Evolutionary conservation across 805 yeast species (phyloP).

Genomic region (Kazachstania martiniae): DNA sequence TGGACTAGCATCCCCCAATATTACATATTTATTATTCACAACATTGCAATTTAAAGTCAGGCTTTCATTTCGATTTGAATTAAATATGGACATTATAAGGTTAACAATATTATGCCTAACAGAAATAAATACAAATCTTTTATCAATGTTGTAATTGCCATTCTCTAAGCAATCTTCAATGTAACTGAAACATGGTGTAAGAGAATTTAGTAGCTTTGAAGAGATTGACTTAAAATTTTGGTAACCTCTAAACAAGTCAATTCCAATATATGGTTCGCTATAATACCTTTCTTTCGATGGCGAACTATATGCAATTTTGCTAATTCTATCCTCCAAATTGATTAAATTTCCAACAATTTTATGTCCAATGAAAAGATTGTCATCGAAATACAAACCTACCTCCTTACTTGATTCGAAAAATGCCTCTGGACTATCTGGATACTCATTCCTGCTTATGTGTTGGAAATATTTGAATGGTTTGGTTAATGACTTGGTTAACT

Average conservation of each 20-base stretch:
- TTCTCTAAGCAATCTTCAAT: slow-evolving; percentile 6
- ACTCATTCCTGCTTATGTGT: background rate
- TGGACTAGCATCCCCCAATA: too few relatives aligned
- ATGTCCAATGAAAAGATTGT: too few relatives aligned
- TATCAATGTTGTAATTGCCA: slow-evolving; percentile 2
- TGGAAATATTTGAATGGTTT: slow-evolving; percentile 1
- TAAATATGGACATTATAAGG: slow-evolving; percentile 17
- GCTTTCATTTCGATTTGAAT: too few relatives aligned
- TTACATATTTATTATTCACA: too few relatives aligned
- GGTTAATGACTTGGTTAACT: background rate
- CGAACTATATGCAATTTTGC: background rate
- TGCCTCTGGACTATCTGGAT: slow-evolving; percentile 6
- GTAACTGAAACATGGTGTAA: slow-evolving; percentile 15
- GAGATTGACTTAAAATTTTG: slow-evolving; percentile 15
- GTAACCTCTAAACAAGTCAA: slow-evolving; percentile 14
- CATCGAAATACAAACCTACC: slow-evolving; percentile 11
- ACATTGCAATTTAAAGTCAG: too few relatives aligned
- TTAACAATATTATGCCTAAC: slow-evolving; percentile 25
- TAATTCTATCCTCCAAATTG: slow-evolving; percentile 2
- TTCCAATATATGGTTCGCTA: slow-evolving; percentile 14
- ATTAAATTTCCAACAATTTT: too few relatives aligned
- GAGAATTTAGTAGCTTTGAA: slow-evolving; percentile 10
- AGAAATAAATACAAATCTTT: slow-evolving; percentile 15
- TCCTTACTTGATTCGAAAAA: slow-evolving; percentile 13
- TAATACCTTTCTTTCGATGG: slow-evolving; percentile 2